phyloP scores from a whole-genome alignment of 2,329 filamentous ascomycete species.

The Polychaeton citri region DNA sequence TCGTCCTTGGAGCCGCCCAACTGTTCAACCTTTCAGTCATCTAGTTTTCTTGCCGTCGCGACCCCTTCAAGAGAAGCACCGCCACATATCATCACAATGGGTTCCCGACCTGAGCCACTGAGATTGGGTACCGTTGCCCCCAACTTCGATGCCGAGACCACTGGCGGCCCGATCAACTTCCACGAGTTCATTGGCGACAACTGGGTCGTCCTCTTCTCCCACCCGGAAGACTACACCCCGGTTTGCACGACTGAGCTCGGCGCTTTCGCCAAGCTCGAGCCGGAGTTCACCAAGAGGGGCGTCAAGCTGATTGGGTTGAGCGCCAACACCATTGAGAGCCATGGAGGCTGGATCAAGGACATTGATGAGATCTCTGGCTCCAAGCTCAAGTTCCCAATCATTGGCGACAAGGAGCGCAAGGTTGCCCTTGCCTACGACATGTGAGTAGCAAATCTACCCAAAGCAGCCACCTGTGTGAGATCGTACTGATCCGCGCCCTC shows the following conservation, averaged over 20 bases:
- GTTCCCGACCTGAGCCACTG: slow-evolving; percentile 29
- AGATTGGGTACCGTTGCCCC: slow-evolving; percentile 54
- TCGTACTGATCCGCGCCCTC: neutral
- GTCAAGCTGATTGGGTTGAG: slow-evolving; percentile 49
- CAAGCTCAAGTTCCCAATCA: slow-evolving; percentile 38
- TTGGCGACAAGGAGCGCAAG: slow-evolving; percentile 40
- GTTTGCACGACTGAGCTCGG: slow-evolving; percentile 52
- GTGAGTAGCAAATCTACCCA: slow-evolving; percentile 22
- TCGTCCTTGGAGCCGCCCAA: too few relatives aligned
- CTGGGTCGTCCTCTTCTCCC: slow-evolving; percentile 59
- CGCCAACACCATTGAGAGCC: slow-evolving; percentile 38
- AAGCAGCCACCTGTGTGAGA: neutral
- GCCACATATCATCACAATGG: slow-evolving; percentile 6
- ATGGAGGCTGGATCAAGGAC: slow-evolving; percentile 40
- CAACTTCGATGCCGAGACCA: slow-evolving; percentile 57
- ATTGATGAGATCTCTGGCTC: slow-evolving; percentile 37
- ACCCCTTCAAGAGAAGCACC: too few relatives aligned
- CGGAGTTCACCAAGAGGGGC: slow-evolving; percentile 48
- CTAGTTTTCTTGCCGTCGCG: too few relatives aligned
- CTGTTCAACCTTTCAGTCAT: too few relatives aligned
- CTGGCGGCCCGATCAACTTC: slow-evolving; percentile 53
- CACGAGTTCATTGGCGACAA: slow-evolving; percentile 58
- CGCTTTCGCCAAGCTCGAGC: slow-evolving; percentile 50
- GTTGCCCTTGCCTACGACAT: slow-evolving; percentile 40
- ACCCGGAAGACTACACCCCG: slow-evolving; percentile 49